Conservation (phyloP, 140 eudicot genomes). For the Artemisia princeps region DNA sequence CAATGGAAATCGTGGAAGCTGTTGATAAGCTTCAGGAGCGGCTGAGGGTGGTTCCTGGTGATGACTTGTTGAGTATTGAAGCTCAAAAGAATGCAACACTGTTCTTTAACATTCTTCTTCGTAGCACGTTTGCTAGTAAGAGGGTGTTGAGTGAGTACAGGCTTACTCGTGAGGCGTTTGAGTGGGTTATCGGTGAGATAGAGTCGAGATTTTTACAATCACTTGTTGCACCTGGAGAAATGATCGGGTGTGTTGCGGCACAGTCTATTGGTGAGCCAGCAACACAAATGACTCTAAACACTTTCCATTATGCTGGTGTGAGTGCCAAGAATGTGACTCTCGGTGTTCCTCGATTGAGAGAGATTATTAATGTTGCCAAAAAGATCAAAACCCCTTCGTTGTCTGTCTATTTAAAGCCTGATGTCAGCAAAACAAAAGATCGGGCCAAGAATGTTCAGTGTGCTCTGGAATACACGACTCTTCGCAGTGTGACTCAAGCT, state of each 20-base stretch:
- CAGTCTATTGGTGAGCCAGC: conserved; percentile 99
- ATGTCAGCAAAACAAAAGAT: conserved; percentile 64
- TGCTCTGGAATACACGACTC: conserved; percentile 77
- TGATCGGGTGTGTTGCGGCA: conserved; percentile 23
- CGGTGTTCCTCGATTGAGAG: conserved; percentile 92
- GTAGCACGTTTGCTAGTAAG: conserved; percentile 84
- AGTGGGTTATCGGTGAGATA: conserved; percentile 93
- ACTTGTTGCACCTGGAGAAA: no score
- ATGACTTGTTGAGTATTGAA: conserved; percentile 76
- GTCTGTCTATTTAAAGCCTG: conserved; percentile 84
- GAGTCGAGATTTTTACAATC: conserved; percentile 43
- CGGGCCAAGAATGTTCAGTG: conserved; percentile 88
- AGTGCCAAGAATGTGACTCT: conserved; percentile 96
- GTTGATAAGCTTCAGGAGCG: conserved; percentile 90
- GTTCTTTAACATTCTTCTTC: conserved; percentile 82
- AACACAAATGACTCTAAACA: conserved; percentile 91
- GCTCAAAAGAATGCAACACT: conserved; percentile 94
- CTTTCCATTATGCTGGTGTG: conserved; percentile 97
- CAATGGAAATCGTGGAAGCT: conserved; percentile 90
- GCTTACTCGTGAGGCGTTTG: conserved; percentile 81
- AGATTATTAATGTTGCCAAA: conserved; percentile 89
- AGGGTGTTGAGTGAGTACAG: conserved; percentile 75
- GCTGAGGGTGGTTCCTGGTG: conserved; percentile 86
- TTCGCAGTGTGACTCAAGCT: conserved; percentile 91
- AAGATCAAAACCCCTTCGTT: conserved; percentile 91